A percentile compares a stretch with the other conserved stretches of the same genome.
Evolutionary conservation across 495 filamentous ascomycete species (phyloP).

Genomic region (Lichenothelia convexa): DNA sequence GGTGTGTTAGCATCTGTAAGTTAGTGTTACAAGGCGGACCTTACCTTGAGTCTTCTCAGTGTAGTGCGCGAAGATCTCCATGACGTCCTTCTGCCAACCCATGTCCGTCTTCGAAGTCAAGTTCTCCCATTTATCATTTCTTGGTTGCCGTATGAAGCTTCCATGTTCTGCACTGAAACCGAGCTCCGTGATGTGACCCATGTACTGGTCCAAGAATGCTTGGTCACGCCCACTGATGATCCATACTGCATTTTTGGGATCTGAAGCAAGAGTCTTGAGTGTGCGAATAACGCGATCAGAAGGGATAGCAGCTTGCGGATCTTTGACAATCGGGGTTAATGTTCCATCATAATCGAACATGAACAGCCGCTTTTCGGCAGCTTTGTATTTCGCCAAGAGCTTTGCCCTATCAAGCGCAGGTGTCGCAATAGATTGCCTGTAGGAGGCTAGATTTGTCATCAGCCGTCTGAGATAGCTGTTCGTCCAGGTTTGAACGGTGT

Average conservation of each 20-base stretch:
- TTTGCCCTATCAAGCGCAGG: constrained; percentile 57
- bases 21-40: constrained; percentile 3
- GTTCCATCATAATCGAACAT: constrained; percentile 99
- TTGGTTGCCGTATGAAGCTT: constrained; percentile 71
- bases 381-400: constrained; percentile 51
- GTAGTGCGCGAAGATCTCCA: constrained; percentile 65
- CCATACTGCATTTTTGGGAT: constrained; percentile 80
- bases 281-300: constrained; percentile 63
- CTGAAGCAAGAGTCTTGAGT: constrained; percentile 57
- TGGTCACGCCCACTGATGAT: constrained; percentile 91
- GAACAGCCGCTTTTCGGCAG: constrained; percentile 59
- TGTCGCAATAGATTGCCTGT: constrained; percentile 55
- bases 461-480: constrained; percentile 55
- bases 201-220: constrained; percentile 67
- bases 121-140: constrained; percentile 61
- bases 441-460: constrained; percentile 57
- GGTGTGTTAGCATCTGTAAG: background rate
- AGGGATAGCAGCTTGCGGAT: constrained; percentile 73
- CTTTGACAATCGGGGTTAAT: constrained; percentile 83
- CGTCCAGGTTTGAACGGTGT: constrained; percentile 73
- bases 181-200: constrained; percentile 66
- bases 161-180: constrained; percentile 92
- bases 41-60: constrained; percentile 64
- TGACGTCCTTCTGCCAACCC: constrained; percentile 69
- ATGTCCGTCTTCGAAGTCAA: constrained; percentile 67